Conservation (phyloP, 1,139 yeast species). For the Taphrina betulina region DNA sequence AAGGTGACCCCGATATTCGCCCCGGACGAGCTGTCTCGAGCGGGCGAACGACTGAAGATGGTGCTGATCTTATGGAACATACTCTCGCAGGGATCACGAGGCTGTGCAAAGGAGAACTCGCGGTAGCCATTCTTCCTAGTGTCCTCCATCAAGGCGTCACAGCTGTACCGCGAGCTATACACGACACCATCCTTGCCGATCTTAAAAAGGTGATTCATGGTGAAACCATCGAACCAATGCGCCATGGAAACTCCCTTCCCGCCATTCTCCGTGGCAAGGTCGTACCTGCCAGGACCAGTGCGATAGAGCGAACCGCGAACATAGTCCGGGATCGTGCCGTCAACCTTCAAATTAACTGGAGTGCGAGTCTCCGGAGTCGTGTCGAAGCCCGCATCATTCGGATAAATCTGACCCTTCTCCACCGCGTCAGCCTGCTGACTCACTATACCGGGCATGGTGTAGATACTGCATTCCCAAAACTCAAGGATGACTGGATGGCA, state of each 20-base stretch:
- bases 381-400: not conserved
- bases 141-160: not conserved
- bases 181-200: not conserved
- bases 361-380: not conserved
- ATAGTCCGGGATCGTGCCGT: not conserved
- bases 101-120: not conserved
- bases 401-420: not conserved
- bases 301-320: not conserved
- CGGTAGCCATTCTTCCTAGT: not conserved
- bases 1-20: too few species aligned
- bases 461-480: too few species aligned
- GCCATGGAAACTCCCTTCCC: not conserved
- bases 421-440: too few species aligned
- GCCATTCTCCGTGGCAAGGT: not conserved
- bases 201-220: not conserved
- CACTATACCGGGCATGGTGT: too few species aligned
- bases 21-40: too few species aligned
- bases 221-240: not conserved
- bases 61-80: too few species aligned
- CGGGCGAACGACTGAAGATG: too few species aligned
- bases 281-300: not conserved
- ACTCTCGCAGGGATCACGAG: not conserved
- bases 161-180: not conserved
- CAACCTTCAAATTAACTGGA: not conserved
- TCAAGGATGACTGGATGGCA: too few species aligned